Evolutionary conservation across 192 early-diverging fungal species (phyloP), one percentile per base, ranked within the genome.

Genomic region (Podila clonocystis): DNA sequence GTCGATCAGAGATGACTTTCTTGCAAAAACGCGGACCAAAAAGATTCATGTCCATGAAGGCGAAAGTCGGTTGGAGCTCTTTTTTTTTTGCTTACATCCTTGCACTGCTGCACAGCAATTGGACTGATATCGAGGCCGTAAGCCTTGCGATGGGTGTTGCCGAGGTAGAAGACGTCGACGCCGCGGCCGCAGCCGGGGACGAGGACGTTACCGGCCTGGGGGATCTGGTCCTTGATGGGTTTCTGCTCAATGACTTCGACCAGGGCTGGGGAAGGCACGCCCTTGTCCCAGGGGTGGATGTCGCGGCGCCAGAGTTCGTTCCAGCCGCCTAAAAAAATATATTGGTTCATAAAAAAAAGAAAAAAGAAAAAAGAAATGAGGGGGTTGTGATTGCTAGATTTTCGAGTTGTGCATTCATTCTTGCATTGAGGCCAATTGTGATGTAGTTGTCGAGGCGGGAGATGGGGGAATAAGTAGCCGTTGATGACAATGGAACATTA

Each of bases 91-190:
- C 75, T 41, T 70, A 79, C 75, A 31, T 79, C 75, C 58, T 85
- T 31, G 84, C 88, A 62, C 58, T 84, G 67, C 48, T 88, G 86
- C 36, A 94, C 86, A 33, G 89, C 92, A n/a, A 87, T 88, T 61
- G 85, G 82, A 65, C 89, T 90, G 50, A 93, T 72, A 68, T 95
- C 94, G 34, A 94, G 69, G 13, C 94, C 94, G 34, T 86, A 83
- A 59, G 91, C 89, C 70, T 87, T 86, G 29, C 88, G 85, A 28
- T 83, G 65, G 28, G 87, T 82, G n/a, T 83, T 86, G 9, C 92
- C 90, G 19, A 95, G 82, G 65, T 85, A 91, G 82, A 93, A 83
- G 33, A 94, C 93, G 72, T 97, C 95, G 71, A 93, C 92, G 22
- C 94, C 88, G 45, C 85, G 80, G 34, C 91, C 91, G 50, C 89